Base-by-base conservation (phyloP, 768 basidiomycete genomes). In the Leucocoprinus birnbaumii region DNA sequence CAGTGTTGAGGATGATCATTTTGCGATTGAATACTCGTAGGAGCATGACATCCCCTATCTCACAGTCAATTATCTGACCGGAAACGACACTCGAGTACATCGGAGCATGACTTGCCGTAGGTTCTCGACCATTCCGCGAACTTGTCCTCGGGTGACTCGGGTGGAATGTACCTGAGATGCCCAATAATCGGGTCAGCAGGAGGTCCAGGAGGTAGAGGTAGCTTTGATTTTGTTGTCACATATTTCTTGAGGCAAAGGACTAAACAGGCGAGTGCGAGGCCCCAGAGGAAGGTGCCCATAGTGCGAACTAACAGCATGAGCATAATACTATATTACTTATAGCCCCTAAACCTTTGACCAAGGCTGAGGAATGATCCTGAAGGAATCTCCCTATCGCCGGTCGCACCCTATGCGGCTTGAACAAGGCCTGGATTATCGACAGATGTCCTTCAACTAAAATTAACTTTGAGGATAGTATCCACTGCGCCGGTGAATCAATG, bases 1-100 rank as follows among this genome's bases (percentile, higher is more conserved):
- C 48, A 2, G 58, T 56, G 41, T 60, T 57, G 9, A 63, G 52
- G 3, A 63, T 43, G 11, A 63, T 38, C 5, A 63, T 51, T 16
- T 53, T 26, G 9, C 46, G 46, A 34, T 42, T 41, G 26, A 55
- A 35, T 8, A 55, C 24, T 2, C 53, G 47, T 3, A 55, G 46
- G 6, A 48, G 22, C 10, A 48, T 48, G 16, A 55, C 53, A 48
- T 48, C 53, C 21, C 53, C 53, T 55, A 18, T 18, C 6, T 5
- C 2, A 47, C 16, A 47, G n/a, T n/a, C n/a, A n/a, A n/a, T n/a
- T n/a, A n/a, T n/a, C n/a, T n/a, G n/a, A n/a, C n/a, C n/a, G n/a
- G n/a, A n/a, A n/a, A n/a, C n/a, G n/a, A n/a, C n/a, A n/a, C n/a
- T n/a, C n/a, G n/a, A n/a, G n/a, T n/a, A n/a, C n/a, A n/a, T n/a